Conservation (phyloP, 164 flowering plant species). For the Liriodendron chinense region DNA sequence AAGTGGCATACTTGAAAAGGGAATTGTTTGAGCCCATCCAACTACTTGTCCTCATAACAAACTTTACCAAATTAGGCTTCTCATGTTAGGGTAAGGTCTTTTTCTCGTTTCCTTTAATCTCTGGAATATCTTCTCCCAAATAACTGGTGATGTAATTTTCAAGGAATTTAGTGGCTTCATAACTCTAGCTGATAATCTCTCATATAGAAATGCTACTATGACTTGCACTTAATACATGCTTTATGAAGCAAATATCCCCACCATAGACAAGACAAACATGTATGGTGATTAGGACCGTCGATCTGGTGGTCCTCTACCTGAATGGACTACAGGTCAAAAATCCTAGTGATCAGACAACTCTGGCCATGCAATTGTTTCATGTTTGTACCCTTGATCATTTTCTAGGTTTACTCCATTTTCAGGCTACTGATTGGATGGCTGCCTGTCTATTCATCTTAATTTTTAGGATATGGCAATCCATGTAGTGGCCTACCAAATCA, state of each 20-base stretch:
- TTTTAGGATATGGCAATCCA: background rate
- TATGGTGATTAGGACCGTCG: background rate
- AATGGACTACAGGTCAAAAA: no score
- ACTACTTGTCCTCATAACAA: no score
- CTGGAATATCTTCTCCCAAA: background rate
- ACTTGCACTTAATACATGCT: background rate
- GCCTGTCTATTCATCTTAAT: background rate
- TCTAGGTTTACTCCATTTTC: no score
- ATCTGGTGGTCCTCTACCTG: background rate
- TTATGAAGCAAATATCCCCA: background rate
- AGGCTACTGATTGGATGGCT: background rate
- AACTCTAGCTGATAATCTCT: background rate
- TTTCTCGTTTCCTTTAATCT: background rate
- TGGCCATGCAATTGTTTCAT: no score
- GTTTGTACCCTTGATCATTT: no score
- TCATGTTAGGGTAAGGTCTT: background rate
- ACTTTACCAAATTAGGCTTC: no score
- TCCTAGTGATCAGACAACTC: no score
- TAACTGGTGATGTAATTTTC: background rate
- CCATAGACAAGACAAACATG: background rate
- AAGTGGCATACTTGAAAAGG: no score
- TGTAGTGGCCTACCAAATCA: background rate
- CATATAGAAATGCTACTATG: no score
- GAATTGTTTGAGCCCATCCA: no score
- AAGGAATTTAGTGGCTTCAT: background rate